A percentile compares a stretch with the other conserved stretches of the same genome.
These are phyloP conservation scores for Agarophyton chilense DNA, from an alignment of 23 red algal species.

Conservation along the genomic window DNA sequence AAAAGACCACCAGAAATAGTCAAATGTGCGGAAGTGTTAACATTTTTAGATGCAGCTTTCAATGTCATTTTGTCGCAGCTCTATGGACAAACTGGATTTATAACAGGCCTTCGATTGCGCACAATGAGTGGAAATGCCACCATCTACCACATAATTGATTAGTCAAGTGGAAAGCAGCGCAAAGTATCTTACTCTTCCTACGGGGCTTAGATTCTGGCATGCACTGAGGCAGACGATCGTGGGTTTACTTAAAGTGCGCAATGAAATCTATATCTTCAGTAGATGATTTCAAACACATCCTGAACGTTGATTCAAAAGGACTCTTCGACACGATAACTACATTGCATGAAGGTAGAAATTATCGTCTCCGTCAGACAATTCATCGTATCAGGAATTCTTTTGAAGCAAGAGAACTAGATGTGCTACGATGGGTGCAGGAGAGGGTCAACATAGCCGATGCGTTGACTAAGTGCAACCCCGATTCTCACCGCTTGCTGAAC, in stretches of 20 bases:
- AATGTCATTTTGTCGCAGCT: slow-evolving; percentile 11
- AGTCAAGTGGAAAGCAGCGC: slow-evolving; percentile 35
- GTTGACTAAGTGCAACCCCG: not conserved
- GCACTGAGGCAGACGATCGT: slow-evolving; percentile 28
- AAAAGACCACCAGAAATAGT: not conserved
- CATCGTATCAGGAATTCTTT: slow-evolving; percentile 20
- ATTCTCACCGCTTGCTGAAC: slow-evolving; percentile 22
- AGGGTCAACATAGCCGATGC: slow-evolving; percentile 29
- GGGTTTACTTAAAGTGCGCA: slow-evolving; percentile 1
- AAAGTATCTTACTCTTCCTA: slow-evolving; percentile 36
- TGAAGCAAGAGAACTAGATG: slow-evolving; percentile 6
- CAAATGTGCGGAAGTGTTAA: not conserved
- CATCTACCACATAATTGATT: slow-evolving; percentile 31
- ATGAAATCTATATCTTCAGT: slow-evolving; percentile 16
- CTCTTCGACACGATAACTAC: slow-evolving; percentile 28
- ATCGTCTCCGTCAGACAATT: slow-evolving; percentile 20
- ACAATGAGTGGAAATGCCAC: slow-evolving; percentile 6
- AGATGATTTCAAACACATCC: slow-evolving; percentile 24
- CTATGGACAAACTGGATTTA: slow-evolving; percentile 40
- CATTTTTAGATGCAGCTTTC: not conserved
- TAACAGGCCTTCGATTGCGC: slow-evolving; percentile 32
- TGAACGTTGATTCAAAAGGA: slow-evolving; percentile 54
- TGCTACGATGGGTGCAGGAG: slow-evolving; percentile 8
- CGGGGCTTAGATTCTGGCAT: slow-evolving; percentile 7
- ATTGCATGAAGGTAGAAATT: slow-evolving; percentile 39